A percentile compares a stretch with the other conserved stretches of the same genome.
These are phyloP conservation scores for Scheffersomyces coipomensis DNA, from an alignment of 805 yeast species.

Conservation along the genomic window DNA sequence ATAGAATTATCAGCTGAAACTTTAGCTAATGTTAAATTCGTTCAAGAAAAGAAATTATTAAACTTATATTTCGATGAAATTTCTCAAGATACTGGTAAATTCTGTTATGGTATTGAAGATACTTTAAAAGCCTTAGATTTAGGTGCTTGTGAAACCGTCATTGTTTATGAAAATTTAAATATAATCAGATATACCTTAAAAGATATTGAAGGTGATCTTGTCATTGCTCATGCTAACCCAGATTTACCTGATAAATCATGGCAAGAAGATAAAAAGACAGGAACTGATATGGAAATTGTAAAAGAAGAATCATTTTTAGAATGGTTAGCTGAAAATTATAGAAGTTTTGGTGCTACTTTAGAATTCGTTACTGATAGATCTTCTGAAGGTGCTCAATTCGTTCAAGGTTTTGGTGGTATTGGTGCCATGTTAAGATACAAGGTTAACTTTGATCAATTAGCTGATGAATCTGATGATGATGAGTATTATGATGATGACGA, in stretches of 20 bases:
- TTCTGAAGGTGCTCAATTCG: constrained; percentile 98
- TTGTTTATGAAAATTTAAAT: constrained; percentile 91
- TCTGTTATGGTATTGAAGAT: constrained; percentile 96
- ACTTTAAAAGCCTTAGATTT: constrained; percentile 93
- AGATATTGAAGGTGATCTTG: constrained; percentile 76
- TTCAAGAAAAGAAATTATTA: constrained; percentile 95
- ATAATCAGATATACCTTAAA: constrained; percentile 79
- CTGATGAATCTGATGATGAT: constrained; percentile 79
- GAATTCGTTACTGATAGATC: constrained; percentile 97
- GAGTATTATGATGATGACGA: constrained; percentile 79
- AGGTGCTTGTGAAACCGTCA: constrained; percentile 92
- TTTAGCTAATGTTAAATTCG: constrained; percentile 92
- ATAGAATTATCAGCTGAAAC: constrained; percentile 97
- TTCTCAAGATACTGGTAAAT: constrained; percentile 94
- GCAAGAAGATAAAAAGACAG: constrained; percentile 79
- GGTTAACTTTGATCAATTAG: constrained; percentile 94
- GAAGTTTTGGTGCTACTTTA: constrained; percentile 88
- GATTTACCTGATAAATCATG: constrained; percentile 71
- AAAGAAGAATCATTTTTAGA: constrained; percentile 86
- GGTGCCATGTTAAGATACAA: constrained; percentile 96
- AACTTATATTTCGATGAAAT: constrained; percentile 94
- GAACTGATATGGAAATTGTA: constrained; percentile 86
- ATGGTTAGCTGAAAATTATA: constrained; percentile 98
- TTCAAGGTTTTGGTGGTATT: constrained; percentile 97
- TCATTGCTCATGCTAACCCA: constrained; percentile 71